Conservation (phyloP, 257 asterid species). For the Przewalskia tangutica region DNA sequence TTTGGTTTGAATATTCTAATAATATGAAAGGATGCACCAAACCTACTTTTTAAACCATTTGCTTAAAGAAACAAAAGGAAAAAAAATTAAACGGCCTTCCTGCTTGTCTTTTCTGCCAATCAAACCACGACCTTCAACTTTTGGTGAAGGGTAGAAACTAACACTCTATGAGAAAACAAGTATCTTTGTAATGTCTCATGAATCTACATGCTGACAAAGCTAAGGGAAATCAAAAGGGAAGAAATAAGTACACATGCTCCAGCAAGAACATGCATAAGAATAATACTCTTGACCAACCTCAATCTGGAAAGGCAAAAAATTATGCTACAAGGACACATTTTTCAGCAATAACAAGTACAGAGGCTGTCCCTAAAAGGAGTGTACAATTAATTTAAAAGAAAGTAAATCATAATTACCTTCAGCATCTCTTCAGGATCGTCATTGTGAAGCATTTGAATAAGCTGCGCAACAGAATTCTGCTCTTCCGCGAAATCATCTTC, state of each 20-base stretch:
- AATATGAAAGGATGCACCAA: not conserved
- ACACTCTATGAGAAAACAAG: not conserved
- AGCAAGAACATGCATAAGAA: not conserved
- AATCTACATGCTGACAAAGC: not conserved
- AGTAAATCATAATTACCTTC: constrained; percentile 39
- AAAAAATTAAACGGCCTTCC: not conserved
- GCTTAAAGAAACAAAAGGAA: not conserved
- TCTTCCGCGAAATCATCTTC: constrained; percentile 96
- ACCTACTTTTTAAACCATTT: not conserved
- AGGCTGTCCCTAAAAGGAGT: not conserved
- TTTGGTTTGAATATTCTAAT: not conserved
- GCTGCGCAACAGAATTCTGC: constrained; percentile 83
- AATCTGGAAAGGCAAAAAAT: not conserved
- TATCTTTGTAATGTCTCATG: not conserved
- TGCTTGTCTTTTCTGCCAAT: not conserved
- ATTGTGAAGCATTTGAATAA: constrained; percentile 78
- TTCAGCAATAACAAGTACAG: not conserved
- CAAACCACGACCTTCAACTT: not conserved
- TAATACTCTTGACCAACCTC: not conserved
- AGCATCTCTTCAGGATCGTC: constrained; percentile 92
- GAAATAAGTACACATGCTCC: not conserved
- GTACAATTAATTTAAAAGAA: not conserved
- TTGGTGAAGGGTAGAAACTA: not conserved
- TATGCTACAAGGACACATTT: not conserved
- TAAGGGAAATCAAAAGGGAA: not conserved